Evolutionary conservation across 139 green algal species (phyloP).

Genomic region (Chlamydomonas schloesseri): DNA sequence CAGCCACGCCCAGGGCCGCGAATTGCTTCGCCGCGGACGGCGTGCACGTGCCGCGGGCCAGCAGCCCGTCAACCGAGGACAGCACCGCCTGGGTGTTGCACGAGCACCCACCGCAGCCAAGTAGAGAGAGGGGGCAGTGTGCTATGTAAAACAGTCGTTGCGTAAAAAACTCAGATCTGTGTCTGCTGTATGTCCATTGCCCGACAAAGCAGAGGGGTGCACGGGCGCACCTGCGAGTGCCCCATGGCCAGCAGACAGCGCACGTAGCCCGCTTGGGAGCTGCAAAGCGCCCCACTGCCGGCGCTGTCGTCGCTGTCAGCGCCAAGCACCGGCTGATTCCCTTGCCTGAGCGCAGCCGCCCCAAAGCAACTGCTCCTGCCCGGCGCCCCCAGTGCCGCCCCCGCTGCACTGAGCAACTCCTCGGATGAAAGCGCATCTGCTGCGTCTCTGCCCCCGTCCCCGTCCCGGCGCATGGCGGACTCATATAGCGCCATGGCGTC

Average conservation of each 20-base stretch:
- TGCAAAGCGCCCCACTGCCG: background rate
- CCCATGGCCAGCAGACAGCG: constrained; percentile 58
- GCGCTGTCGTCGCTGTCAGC: background rate
- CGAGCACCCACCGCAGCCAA: no score
- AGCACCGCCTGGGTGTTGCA: constrained; percentile 82
- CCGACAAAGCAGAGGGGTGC: no score
- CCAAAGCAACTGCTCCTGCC: background rate
- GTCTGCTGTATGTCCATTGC: no score
- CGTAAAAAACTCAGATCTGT: no score
- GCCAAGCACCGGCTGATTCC: no score
- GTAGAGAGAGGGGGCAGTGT: no score
- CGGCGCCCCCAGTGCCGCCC: background rate
- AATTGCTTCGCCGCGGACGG: constrained; percentile 58
- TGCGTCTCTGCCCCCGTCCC: no score
- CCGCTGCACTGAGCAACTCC: background rate
- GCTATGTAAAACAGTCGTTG: no score
- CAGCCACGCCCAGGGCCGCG: constrained; percentile 76
- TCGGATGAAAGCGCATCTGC: no score
- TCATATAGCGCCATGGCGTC: constrained; percentile 92
- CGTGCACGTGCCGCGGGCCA: constrained; percentile 32
- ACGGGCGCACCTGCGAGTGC: constrained; percentile 32
- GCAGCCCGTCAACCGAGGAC: constrained; percentile 78
- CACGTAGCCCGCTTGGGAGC: constrained; percentile 68
- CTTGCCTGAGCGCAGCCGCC: no score
- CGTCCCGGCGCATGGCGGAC: constrained; percentile 8